These are phyloP conservation scores for Hypsizygus marmoreus DNA, from an alignment of 768 basidiomycete species.

Conservation along the genomic window DNA sequence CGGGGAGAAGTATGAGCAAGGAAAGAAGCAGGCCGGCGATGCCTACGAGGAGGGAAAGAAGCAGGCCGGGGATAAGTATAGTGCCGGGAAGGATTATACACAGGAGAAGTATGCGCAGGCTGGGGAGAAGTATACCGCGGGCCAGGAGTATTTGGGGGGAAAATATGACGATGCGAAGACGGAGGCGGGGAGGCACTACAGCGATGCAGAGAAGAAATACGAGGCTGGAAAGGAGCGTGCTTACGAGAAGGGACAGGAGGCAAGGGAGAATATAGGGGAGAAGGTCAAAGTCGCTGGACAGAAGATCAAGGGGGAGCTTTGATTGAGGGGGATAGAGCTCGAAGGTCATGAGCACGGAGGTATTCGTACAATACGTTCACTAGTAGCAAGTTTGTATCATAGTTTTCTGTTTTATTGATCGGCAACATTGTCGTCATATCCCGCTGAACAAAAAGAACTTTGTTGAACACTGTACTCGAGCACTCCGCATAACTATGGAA, in stretches of 20 bases:
- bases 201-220: constrained; percentile 13
- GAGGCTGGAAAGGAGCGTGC: constrained; percentile 27
- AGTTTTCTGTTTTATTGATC: no score
- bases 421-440: no score
- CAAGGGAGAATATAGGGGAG: constrained; percentile 35
- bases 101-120: constrained; percentile 25
- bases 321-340: constrained; percentile 2
- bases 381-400: no score
- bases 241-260: constrained; percentile 29
- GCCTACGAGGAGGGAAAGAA: constrained; percentile 21
- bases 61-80: constrained; percentile 23
- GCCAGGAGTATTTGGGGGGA: constrained; percentile 23
- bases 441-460: no score
- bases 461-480: no score
- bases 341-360: no score
- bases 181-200: constrained; percentile 19
- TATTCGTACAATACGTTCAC: no score
- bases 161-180: constrained; percentile 26
- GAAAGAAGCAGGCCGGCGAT: constrained; percentile 21
- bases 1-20: constrained; percentile 22
- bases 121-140: no score
- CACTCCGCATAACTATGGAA: no score
- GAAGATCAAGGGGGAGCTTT: constrained; percentile 43
- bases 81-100: no score
- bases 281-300: constrained; percentile 38